phyloP scores from a whole-genome alignment of 371 early-diverging fungal genomes.

The Rhizopus delemar region DNA sequence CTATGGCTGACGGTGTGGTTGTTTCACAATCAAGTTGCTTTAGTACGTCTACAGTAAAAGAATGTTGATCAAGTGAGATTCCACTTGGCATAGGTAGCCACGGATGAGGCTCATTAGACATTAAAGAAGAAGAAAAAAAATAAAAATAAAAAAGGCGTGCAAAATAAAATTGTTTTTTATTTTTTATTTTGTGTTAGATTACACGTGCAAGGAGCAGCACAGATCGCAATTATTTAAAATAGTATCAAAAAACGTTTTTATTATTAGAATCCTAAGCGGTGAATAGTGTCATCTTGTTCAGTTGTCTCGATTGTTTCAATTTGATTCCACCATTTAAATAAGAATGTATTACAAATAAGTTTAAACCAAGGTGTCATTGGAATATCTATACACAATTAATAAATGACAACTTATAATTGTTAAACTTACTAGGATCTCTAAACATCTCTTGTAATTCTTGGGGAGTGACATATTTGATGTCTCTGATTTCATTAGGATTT shows the following conservation, averaged over 20 bases:
- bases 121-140: slow-evolving; percentile 3
- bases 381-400: slow-evolving; percentile 34
- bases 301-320: slow-evolving; percentile 69
- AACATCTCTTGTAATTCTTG: slow-evolving; percentile 79
- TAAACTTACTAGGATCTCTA: slow-evolving; percentile 52
- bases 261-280: slow-evolving; percentile 60
- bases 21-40: slow-evolving; percentile 22
- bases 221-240: neutral
- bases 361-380: slow-evolving; percentile 96
- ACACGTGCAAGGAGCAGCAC: neutral
- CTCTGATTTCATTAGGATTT: slow-evolving; percentile 86
- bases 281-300: slow-evolving; percentile 75
- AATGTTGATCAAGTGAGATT: slow-evolving; percentile 24
- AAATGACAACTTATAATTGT: neutral
- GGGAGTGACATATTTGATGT: slow-evolving; percentile 74
- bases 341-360: slow-evolving; percentile 85
- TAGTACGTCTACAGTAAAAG: slow-evolving; percentile 32
- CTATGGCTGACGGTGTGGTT: neutral
- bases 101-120: slow-evolving; percentile 20
- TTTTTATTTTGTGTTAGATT: neutral
- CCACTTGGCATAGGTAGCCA: slow-evolving; percentile 37
- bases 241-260: slow-evolving; percentile 5
- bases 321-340: slow-evolving; percentile 94
- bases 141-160: slow-evolving; percentile 4
- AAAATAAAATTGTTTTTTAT: slow-evolving; percentile 2